phyloP scores from a whole-genome alignment of 2,329 filamentous ascomycete species.

The Colletotrichum truncatum region DNA sequence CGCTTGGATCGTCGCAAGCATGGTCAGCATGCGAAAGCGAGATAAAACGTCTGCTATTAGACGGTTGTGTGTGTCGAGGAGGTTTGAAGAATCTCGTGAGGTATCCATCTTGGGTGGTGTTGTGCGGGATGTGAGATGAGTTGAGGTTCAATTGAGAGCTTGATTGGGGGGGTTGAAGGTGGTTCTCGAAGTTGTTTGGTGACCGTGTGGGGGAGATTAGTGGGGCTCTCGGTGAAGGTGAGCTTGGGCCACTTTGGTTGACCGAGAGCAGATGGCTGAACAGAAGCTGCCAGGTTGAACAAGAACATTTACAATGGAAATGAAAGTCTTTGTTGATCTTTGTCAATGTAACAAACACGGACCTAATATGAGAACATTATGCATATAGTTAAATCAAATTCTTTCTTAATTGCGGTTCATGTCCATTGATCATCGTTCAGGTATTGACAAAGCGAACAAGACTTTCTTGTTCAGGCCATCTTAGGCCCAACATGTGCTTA shows the following conservation, averaged over 20 bases:
- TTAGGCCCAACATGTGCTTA: too few species aligned
- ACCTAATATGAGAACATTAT: too few species aligned
- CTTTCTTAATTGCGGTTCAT: too few species aligned
- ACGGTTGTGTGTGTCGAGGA: constrained; percentile 51
- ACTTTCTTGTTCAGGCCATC: too few species aligned
- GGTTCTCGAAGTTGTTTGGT: not conserved
- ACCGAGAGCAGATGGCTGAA: not conserved
- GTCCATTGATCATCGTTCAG: too few species aligned
- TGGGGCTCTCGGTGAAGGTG: constrained; percentile 4
- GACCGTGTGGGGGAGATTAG: not conserved
- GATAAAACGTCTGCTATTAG: constrained; percentile 55
- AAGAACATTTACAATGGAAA: not conserved
- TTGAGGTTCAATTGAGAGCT: not conserved
- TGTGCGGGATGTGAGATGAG: not conserved
- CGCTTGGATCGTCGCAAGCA: constrained; percentile 53
- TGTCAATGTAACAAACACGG: too few species aligned
- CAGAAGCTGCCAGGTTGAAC: not conserved
- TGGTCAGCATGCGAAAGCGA: constrained; percentile 53
- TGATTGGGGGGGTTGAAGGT: not conserved
- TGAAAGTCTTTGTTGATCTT: too few species aligned
- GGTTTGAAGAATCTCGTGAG: constrained; percentile 27
- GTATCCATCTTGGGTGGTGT: constrained; percentile 11
- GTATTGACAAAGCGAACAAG: too few species aligned
- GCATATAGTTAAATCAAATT: too few species aligned
- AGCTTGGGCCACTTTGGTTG: not conserved